These are phyloP conservation scores for Ambrosiella xylebori DNA, from an alignment of 2,329 filamentous ascomycete species.

Conservation along the genomic window DNA sequence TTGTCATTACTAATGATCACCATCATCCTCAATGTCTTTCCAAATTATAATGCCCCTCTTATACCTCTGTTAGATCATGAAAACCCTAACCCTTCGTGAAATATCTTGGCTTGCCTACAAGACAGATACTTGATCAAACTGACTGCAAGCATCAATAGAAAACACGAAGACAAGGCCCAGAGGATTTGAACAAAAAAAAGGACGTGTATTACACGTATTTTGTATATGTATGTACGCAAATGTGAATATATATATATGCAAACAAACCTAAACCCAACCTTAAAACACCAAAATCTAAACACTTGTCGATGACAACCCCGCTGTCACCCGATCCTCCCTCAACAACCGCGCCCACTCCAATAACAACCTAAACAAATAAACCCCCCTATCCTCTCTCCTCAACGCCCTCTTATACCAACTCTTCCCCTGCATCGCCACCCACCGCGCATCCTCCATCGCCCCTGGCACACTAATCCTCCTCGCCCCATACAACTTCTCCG, in stretches of 20 bases:
- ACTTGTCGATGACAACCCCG: not conserved
- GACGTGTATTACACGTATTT: not conserved
- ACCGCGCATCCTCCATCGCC: slow-evolving; percentile 36
- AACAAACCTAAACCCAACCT: not conserved
- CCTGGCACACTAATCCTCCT: slow-evolving; percentile 5
- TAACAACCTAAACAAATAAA: slow-evolving; percentile 49
- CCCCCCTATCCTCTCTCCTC: slow-evolving; percentile 54
- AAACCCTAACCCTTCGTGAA: no score
- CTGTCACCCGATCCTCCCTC: slow-evolving; percentile 36
- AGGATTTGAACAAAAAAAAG: not conserved
- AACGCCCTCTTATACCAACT: slow-evolving; percentile 60
- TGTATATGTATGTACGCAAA: not conserved
- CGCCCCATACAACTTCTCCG: slow-evolving; percentile 25
- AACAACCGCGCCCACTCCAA: slow-evolving; percentile 47
- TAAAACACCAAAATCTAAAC: not conserved
- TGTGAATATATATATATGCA: not conserved
- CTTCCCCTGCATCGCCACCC: slow-evolving; percentile 47
- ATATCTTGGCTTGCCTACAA: no score
- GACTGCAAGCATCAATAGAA: no score
- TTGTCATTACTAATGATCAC: no score
- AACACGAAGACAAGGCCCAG: no score
- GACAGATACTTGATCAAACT: no score
- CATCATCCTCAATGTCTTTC: no score
- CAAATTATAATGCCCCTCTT: no score
- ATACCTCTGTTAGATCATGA: no score